Conservation (phyloP, 2,329 filamentous ascomycete species). For the Camillea tinctor region DNA sequence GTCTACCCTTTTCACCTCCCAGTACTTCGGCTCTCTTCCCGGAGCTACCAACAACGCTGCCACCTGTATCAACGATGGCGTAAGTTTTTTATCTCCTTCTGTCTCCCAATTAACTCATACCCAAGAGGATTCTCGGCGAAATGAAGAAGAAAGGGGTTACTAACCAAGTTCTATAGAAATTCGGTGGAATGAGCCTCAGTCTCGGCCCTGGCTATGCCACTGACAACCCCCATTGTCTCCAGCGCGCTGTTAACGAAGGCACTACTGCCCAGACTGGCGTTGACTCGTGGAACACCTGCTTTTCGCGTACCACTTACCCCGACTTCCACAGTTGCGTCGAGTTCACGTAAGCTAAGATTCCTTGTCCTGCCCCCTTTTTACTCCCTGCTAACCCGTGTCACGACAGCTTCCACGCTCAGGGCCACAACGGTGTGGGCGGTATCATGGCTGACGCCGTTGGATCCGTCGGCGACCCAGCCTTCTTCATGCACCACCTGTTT, state of each 20-base stretch:
- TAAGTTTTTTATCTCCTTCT: constrained; percentile 16
- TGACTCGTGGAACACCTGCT: constrained; percentile 25
- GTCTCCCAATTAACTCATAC: not conserved
- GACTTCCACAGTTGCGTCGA: constrained; percentile 32
- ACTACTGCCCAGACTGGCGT: constrained; percentile 27
- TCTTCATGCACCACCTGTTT: constrained; percentile 36
- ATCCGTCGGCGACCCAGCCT: constrained; percentile 32
- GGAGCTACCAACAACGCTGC: constrained; percentile 24
- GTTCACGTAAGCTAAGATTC: constrained; percentile 28
- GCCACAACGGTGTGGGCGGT: constrained; percentile 34
- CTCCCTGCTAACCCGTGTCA: constrained; percentile 10
- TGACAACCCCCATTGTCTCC: constrained; percentile 32
- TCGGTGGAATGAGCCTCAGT: constrained; percentile 23
- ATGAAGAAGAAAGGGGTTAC: constrained; percentile 2
- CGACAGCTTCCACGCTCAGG: constrained; percentile 31
- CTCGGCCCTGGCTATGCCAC: constrained; percentile 26
- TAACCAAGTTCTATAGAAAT: constrained; percentile 13
- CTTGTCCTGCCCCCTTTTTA: constrained; percentile 2
- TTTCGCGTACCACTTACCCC: constrained; percentile 26
- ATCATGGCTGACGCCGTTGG: constrained; percentile 34
- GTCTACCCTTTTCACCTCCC: constrained; percentile 28
- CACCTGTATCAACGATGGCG: constrained; percentile 29
- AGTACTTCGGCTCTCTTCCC: constrained; percentile 31
- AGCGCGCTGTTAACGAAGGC: constrained; percentile 31
- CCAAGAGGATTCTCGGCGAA: too few species aligned